Percentiles rank a stretch among this genome's conserved stretches.
Evolutionary conservation across 352 stramenopile genomes (phyloP).

Genomic region (Phytophthora brassicae): DNA sequence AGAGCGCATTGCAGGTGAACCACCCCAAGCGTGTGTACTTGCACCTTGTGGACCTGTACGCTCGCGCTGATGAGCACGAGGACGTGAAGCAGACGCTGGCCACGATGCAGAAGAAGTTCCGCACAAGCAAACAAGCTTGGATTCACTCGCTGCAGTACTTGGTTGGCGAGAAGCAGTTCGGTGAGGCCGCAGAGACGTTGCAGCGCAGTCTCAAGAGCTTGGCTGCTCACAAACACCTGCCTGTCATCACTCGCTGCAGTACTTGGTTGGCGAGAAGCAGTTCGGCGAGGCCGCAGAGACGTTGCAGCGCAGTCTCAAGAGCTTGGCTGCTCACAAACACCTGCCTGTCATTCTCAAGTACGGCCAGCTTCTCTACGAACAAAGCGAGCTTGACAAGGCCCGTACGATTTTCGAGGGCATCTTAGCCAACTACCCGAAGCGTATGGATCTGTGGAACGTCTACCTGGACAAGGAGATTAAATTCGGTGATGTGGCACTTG

Average conservation of each 20-base stretch:
- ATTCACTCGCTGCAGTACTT: constrained; percentile 86
- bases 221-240: constrained; percentile 95
- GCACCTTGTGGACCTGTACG: constrained; percentile 93
- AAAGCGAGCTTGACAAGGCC: constrained; percentile 91
- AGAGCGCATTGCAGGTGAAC: constrained; percentile 92
- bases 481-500: constrained; percentile 79
- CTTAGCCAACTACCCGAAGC: constrained; percentile 94
- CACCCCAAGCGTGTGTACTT: constrained; percentile 96
- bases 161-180: constrained; percentile 68
- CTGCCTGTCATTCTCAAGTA: constrained; percentile 94
- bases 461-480: constrained; percentile 98
- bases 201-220: constrained; percentile 93
- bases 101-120: constrained; percentile 93
- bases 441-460: constrained; percentile 96
- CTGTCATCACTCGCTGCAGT: constrained; percentile 79
- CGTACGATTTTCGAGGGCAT: constrained; percentile 96
- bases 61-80: constrained; percentile 58
- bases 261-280: constrained; percentile 76
- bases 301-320: constrained; percentile 92
- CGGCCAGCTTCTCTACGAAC: constrained; percentile 95
- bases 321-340: constrained; percentile 94
- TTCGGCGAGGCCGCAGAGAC: constrained; percentile 83
- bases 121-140: constrained; percentile 90
- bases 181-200: constrained; percentile 85
- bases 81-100: constrained; percentile 75